Conservation (phyloP, 305 asterid species). For the Fraxinus dipetala region DNA sequence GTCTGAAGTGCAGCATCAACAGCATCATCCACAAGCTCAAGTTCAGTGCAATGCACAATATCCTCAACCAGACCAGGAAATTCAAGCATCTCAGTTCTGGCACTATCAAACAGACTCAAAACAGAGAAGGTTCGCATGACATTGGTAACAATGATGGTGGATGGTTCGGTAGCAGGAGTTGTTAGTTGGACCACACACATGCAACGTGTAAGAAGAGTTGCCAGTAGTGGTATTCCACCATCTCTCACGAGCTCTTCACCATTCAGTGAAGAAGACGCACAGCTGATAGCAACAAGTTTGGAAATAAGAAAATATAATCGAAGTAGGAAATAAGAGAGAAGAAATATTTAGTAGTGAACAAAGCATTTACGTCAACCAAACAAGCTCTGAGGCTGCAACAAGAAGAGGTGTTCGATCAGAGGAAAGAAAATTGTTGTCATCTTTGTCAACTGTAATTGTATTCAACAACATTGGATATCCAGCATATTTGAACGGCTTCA, state of each 20-base stretch:
- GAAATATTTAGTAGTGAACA: constrained; percentile 14
- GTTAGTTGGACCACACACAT: constrained; percentile 94
- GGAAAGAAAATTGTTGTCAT: constrained; percentile 87
- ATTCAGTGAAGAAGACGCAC: constrained; percentile 87
- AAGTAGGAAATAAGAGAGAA: constrained; percentile 3
- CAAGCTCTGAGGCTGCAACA: constrained; percentile 93
- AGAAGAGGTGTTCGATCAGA: constrained; percentile 90
- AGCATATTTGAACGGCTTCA: constrained; percentile 96
- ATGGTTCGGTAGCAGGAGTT: constrained; percentile 79
- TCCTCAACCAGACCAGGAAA: constrained; percentile 84
- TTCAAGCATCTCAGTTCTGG: constrained; percentile 79
- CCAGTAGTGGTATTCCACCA: constrained; percentile 92
- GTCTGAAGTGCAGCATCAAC: constrained; percentile 92
- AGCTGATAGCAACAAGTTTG: constrained; percentile 43
- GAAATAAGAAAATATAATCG: constrained; percentile 5
- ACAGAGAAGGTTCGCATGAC: constrained; percentile 83
- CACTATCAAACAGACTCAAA: constrained; percentile 90
- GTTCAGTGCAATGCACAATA: constrained; percentile 89
- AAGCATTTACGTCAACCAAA: constrained; percentile 84
- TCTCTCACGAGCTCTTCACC: constrained; percentile 99
- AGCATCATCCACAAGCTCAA: constrained; percentile 82
- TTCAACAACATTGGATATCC: constrained; percentile 96
- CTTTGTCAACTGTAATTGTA: constrained; percentile 87
- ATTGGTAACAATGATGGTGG: constrained; percentile 74
- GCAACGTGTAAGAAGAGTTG: constrained; percentile 90